A percentile compares a stretch with the other conserved stretches of the same genome.
Conservation (phyloP, 768 basidiomycete species). For the Cyclocybe cylindracea region DNA sequence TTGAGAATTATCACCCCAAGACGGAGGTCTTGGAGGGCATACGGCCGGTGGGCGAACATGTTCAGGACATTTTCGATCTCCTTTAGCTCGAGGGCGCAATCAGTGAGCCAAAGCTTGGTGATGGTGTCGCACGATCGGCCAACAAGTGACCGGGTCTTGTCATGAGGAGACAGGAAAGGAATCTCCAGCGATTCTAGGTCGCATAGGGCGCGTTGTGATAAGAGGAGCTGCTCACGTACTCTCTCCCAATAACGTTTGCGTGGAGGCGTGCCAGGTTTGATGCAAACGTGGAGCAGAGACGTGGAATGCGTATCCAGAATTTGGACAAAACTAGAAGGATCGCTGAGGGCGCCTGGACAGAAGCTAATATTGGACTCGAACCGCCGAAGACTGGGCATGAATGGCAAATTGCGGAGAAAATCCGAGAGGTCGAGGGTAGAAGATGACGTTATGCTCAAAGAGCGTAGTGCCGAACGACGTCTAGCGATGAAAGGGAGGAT, state of each 20-base stretch:
- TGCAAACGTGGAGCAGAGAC: constrained; percentile 19
- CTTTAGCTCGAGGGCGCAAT: constrained; percentile 17
- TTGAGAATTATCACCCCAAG: constrained; percentile 21
- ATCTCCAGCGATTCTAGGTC: constrained; percentile 24
- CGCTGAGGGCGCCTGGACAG: constrained; percentile 20
- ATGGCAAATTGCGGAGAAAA: constrained; percentile 30
- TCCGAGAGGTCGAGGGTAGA: constrained; percentile 30
- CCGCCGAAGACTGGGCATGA: constrained; percentile 23
- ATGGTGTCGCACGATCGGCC: constrained; percentile 25
- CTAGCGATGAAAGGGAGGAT: constrained; percentile 33
- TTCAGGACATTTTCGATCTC: constrained; percentile 24
- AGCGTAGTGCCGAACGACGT: constrained; percentile 25
- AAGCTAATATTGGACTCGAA: constrained; percentile 24
- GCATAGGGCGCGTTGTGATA: constrained; percentile 5
- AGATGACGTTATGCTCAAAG: constrained; percentile 32
- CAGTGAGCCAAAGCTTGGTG: constrained; percentile 21
- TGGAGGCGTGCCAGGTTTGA: constrained; percentile 10
- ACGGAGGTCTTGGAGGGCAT: constrained; percentile 20
- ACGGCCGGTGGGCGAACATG: constrained; percentile 21
- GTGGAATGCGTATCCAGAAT: constrained; percentile 21
- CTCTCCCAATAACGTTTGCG: constrained; percentile 8
- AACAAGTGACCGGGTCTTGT: constrained; percentile 20
- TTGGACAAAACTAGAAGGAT: constrained; percentile 20
- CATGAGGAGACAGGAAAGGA: constrained; percentile 16
- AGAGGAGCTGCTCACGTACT: constrained; percentile 12